Evolutionary conservation across 208 protist species (phyloP).

Genomic region (Tetramitus jugosus): DNA sequence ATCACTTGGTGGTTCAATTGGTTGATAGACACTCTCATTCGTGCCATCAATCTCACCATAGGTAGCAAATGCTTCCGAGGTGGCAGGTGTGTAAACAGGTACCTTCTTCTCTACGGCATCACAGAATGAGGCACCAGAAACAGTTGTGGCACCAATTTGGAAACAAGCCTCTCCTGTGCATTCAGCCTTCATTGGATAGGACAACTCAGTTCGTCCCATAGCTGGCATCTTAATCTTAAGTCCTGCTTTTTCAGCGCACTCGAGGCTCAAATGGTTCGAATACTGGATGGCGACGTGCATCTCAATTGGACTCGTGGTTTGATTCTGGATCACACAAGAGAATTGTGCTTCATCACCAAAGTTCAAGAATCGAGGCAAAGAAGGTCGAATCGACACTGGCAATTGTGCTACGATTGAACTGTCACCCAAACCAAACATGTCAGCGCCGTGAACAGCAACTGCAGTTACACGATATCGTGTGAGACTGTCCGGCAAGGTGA

Average conservation of each 20-base stretch:
- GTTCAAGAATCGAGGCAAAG: constrained; percentile 29
- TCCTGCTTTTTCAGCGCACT: neutral
- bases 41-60: constrained; percentile 10
- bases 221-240: neutral
- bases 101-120: constrained; percentile 25
- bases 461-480: constrained; percentile 9
- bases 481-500: constrained; percentile 30
- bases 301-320: constrained; percentile 3
- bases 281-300: constrained; percentile 3
- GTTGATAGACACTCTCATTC: neutral
- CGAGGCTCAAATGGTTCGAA: neutral
- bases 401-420: constrained; percentile 3
- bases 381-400: constrained; percentile 22
- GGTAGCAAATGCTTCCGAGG: constrained; percentile 32
- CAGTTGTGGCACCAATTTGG: neutral
- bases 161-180: constrained; percentile 10
- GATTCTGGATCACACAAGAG: constrained; percentile 28
- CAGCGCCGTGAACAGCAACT: neutral
- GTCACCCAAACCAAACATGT: constrained; percentile 22
- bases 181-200: neutral
- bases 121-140: neutral
- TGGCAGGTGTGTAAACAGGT: constrained; percentile 16
- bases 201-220: constrained; percentile 9
- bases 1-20: constrained; percentile 13
- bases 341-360: constrained; percentile 22